Conservation (phyloP, 257 asterid species). For the Ajuga chamaepitys region DNA sequence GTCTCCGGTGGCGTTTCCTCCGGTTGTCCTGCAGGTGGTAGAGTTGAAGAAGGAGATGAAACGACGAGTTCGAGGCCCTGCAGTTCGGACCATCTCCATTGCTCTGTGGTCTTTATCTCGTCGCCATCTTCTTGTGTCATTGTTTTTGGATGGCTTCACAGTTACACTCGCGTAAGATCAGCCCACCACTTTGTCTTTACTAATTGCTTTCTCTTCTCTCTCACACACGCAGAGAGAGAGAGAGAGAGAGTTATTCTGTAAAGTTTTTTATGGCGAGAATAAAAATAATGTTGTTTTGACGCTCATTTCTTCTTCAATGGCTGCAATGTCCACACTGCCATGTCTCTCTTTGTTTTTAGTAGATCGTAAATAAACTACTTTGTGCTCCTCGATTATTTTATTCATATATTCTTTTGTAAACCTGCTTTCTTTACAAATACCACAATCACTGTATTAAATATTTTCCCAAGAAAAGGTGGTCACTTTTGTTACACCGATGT, state of each 20-base stretch:
- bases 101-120: conserved; percentile 62
- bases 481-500: too few species aligned
- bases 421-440: background rate
- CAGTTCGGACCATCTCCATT: conserved; percentile 79
- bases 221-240: background rate
- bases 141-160: conserved; percentile 21
- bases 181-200: conserved; percentile 10
- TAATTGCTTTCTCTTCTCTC: conserved; percentile 4
- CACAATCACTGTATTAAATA: too few species aligned
- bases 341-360: conserved; percentile 3
- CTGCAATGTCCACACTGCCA: conserved; percentile 12
- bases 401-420: background rate
- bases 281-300: background rate
- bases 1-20: conserved; percentile 5
- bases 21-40: background rate
- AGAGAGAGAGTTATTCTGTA: too few species aligned
- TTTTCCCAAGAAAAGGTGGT: conserved; percentile 12
- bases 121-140: conserved; percentile 52
- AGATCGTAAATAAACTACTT: background rate
- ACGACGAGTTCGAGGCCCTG: conserved; percentile 76
- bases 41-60: conserved; percentile 25
- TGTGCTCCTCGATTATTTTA: background rate
- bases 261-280: background rate
- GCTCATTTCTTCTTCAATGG: conserved; percentile 19
- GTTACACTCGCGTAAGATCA: conserved; percentile 12